These are phyloP conservation scores for Xanthoparmelia taractica DNA, from an alignment of 495 filamentous ascomycete genomes.

Conservation along the genomic window DNA sequence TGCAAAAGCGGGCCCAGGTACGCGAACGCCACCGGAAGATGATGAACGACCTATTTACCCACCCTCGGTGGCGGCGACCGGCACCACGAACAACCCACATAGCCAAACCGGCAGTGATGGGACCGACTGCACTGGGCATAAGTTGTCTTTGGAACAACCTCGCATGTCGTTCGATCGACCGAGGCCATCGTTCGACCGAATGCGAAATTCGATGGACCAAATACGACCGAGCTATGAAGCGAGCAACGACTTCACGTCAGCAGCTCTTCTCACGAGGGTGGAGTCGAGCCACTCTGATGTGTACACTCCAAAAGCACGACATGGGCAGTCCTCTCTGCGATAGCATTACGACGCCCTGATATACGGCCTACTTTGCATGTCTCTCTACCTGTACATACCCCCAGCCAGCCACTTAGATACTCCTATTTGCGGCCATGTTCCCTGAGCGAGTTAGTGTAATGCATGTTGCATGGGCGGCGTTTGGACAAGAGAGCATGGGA, in stretches of 20 bases:
- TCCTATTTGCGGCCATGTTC: constrained; percentile 16
- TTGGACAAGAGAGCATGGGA: background rate
- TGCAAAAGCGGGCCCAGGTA: constrained; percentile 49
- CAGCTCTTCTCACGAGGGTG: constrained; percentile 70
- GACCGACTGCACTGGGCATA: constrained; percentile 76
- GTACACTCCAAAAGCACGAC: constrained; percentile 9
- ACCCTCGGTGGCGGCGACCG: constrained; percentile 68
- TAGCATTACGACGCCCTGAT: constrained; percentile 12
- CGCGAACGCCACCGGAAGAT: constrained; percentile 45
- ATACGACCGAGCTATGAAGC: constrained; percentile 72
- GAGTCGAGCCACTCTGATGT: constrained; percentile 59
- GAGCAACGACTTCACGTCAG: constrained; percentile 84
- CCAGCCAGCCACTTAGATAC: constrained; percentile 16
- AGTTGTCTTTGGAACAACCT: constrained; percentile 37
- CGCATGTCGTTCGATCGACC: constrained; percentile 59
- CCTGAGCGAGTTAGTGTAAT: constrained; percentile 14
- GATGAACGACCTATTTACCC: constrained; percentile 86
- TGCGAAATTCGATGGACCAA: constrained; percentile 66
- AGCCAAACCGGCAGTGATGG: constrained; percentile 91
- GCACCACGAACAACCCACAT: constrained; percentile 70
- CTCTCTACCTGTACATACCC: constrained; percentile 23
- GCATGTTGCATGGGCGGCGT: constrained; percentile 14
- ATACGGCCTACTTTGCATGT: constrained; percentile 8
- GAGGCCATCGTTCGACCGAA: constrained; percentile 69
- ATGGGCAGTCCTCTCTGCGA: constrained; percentile 24